phyloP scores from a whole-genome alignment of 192 early-diverging fungal species.

The Glomus cerebriforme region DNA sequence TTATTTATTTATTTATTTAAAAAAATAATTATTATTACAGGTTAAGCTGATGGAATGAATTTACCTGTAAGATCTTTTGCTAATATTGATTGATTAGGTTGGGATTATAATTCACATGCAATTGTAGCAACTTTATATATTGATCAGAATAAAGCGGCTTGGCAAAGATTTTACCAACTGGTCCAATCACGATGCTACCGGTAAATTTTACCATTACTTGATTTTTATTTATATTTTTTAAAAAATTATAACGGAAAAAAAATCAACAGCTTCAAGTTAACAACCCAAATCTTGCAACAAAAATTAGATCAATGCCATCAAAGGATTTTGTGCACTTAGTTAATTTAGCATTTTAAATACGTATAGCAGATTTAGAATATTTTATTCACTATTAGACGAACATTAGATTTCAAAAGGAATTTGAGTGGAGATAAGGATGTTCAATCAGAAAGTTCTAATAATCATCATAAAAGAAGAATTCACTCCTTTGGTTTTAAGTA shows the following conservation, averaged over 20 bases:
- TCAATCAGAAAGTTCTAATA: constrained; percentile 1
- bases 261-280: constrained; percentile 60
- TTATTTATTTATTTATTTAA: no score
- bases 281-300: constrained; percentile 61
- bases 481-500: constrained; percentile 62
- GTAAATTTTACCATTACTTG: constrained; percentile 41
- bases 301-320: constrained; percentile 62
- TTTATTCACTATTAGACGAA: constrained; percentile 52
- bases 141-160: constrained; percentile 74
- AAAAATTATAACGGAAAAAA: neutral
- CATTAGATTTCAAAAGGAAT: constrained; percentile 59
- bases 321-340: constrained; percentile 68
- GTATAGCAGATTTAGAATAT: constrained; percentile 72
- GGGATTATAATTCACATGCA: constrained; percentile 85
- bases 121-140: constrained; percentile 84
- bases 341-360: constrained; percentile 80
- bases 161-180: constrained; percentile 92
- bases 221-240: neutral
- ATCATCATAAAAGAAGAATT: constrained; percentile 19
- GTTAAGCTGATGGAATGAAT: constrained; percentile 87
- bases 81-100: constrained; percentile 78
- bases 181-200: constrained; percentile 91
- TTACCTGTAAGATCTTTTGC: constrained; percentile 85
- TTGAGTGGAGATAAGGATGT: constrained; percentile 68
- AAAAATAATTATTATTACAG: constrained; percentile 30